phyloP scores from a whole-genome alignment of 768 basidiomycete genomes.

The Nevesoporus exiguus region DNA sequence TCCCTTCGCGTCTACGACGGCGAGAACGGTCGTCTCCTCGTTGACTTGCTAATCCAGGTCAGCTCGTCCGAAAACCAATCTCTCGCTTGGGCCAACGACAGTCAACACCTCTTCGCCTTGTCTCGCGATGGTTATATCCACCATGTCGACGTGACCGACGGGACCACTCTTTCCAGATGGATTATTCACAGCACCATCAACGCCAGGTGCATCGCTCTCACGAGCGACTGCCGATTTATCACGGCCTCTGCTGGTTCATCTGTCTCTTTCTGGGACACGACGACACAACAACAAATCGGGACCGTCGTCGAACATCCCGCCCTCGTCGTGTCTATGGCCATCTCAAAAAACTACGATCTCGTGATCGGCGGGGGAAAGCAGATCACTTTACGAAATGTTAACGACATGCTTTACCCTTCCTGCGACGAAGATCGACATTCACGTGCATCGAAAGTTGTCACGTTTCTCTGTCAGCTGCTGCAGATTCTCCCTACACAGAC shows the following conservation, averaged over 20 bases:
- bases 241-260: conserved; percentile 5
- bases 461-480: not conserved
- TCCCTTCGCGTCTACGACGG: conserved; percentile 6
- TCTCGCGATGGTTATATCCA: not conserved
- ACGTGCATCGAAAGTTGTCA: not conserved
- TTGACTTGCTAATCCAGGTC: conserved; percentile 4
- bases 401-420: not conserved
- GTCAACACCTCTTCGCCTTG: conserved; percentile 8
- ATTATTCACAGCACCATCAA: not conserved
- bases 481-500: not conserved
- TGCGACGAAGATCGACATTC: not conserved
- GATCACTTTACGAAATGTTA: not conserved
- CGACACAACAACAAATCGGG: conserved; percentile 5
- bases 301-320: conserved; percentile 1
- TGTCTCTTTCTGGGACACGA: conserved; percentile 11
- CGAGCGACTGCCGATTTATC: conserved; percentile 1
- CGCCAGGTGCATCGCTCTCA: conserved; percentile 1
- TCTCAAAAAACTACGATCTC: conserved; percentile 3
- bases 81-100: conserved; percentile 8
- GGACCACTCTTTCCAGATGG: not conserved
- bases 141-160: not conserved
- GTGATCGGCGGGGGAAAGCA: conserved; percentile 2
- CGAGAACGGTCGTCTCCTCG: not conserved
- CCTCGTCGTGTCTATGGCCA: conserved; percentile 1
- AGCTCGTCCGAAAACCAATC: conserved; percentile 3